Evolutionary conservation across 1,139 yeast species (phyloP).

Genomic region (Diutina mesorugosa): DNA sequence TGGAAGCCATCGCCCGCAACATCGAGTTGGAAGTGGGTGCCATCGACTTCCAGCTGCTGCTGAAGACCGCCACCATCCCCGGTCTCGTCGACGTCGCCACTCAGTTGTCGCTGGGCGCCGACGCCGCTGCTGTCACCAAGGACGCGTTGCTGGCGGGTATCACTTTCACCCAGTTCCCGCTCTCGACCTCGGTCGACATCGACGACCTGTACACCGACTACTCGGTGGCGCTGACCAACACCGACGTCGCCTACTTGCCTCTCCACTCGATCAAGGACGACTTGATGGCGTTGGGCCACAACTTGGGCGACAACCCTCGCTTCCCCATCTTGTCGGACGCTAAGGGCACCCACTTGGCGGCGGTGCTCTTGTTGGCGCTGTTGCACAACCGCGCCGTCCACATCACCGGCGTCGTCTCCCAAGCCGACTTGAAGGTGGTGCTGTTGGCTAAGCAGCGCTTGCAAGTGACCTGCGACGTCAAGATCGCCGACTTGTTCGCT

Average conservation of each 20-base stretch:
- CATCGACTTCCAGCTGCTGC: constrained; percentile 86
- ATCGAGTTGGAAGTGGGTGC: constrained; percentile 56
- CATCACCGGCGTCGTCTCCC: constrained; percentile 72
- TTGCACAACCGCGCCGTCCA: constrained; percentile 80
- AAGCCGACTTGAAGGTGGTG: constrained; percentile 75
- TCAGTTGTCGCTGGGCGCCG: constrained; percentile 58
- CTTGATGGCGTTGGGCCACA: not conserved
- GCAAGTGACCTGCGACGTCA: constrained; percentile 82
- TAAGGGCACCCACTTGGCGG: constrained; percentile 80
- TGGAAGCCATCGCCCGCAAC: constrained; percentile 80
- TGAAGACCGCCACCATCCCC: constrained; percentile 69
- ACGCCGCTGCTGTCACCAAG: constrained; percentile 41
- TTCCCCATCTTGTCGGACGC: constrained; percentile 83
- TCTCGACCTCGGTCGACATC: constrained; percentile 52
- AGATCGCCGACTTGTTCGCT: constrained; percentile 68
- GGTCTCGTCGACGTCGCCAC: constrained; percentile 79
- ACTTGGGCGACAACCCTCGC: not conserved
- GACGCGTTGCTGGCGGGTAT: constrained; percentile 77
- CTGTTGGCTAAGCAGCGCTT: constrained; percentile 77
- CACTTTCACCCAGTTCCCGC: constrained; percentile 58
- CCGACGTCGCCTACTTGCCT: not conserved
- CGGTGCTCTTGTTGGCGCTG: constrained; percentile 80
- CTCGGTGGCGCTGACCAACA: not conserved
- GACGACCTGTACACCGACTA: constrained; percentile 74
- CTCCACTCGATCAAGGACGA: not conserved